Percentiles rank a stretch among this genome's conserved stretches.
Evolutionary conservation across 2,329 filamentous ascomycete genomes (phyloP).

Genomic region (Penicillium sp.): DNA sequence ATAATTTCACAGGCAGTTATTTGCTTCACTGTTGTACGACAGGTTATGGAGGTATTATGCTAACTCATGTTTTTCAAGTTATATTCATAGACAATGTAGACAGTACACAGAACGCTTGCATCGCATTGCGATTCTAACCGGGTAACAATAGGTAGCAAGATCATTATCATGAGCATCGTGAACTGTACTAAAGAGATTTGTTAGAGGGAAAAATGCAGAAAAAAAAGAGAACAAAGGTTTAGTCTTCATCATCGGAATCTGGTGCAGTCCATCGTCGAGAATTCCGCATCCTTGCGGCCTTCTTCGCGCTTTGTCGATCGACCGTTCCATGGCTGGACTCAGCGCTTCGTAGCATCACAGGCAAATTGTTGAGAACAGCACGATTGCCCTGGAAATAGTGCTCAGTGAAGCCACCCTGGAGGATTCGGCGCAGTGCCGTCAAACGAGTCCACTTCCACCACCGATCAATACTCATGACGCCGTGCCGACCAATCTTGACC

Average conservation of each 20-base stretch:
- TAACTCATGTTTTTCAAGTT: too few relatives aligned
- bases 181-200: neutral
- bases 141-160: neutral
- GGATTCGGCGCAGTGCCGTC: constrained; percentile 60
- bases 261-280: constrained; percentile 30
- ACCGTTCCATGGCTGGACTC: constrained; percentile 10
- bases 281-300: constrained; percentile 29
- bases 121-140: neutral
- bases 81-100: too few relatives aligned
- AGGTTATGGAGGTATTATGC: too few relatives aligned
- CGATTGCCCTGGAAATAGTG: constrained; percentile 64
- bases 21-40: too few relatives aligned
- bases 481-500: constrained; percentile 58
- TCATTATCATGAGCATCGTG: neutral
- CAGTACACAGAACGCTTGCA: neutral
- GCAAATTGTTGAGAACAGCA: constrained; percentile 61
- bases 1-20: too few relatives aligned
- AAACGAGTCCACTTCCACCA: constrained; percentile 74
- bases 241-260: constrained; percentile 31
- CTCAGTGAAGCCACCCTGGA: constrained; percentile 63
- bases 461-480: constrained; percentile 65
- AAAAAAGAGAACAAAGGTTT: neutral
- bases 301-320: constrained; percentile 30
- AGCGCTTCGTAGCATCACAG: constrained; percentile 43
- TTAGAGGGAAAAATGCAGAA: neutral